phyloP scores from a whole-genome alignment of 2,329 filamentous ascomycete species.

The Colletotrichum tofieldiae region DNA sequence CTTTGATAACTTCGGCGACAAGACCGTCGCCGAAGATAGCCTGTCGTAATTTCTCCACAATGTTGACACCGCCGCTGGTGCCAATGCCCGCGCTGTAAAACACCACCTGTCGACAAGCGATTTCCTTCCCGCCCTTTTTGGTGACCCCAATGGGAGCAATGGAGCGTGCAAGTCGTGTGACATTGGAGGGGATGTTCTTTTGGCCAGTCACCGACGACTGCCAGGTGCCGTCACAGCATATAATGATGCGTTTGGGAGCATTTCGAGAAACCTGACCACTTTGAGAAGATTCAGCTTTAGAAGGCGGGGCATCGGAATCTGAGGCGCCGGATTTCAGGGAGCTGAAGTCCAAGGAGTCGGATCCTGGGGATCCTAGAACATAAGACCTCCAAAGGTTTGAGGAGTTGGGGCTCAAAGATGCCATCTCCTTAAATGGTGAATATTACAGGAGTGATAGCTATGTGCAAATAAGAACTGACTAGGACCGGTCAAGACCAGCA shows the following conservation, averaged over 20 bases:
- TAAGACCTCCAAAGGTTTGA: constrained; percentile 13
- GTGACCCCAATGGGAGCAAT: not conserved
- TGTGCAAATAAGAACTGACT: not conserved
- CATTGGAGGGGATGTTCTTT: constrained; percentile 29
- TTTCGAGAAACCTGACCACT: too few relatives aligned
- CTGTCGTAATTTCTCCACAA: not conserved
- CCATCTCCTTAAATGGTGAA: not conserved
- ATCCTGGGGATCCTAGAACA: not conserved
- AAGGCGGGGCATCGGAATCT: not conserved
- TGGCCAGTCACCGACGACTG: constrained; percentile 29
- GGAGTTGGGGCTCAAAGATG: not conserved
- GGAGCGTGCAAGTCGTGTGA: constrained; percentile 17
- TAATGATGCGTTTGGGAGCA: constrained; percentile 31
- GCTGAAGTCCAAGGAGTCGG: too few relatives aligned
- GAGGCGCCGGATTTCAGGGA: not conserved
- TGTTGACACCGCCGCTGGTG: not conserved
- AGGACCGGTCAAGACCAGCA: not conserved
- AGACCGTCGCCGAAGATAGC: constrained; percentile 22
- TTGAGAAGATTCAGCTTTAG: not conserved
- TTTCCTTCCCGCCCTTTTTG: not conserved
- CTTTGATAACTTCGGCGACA: constrained; percentile 47
- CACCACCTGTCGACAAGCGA: constrained; percentile 6
- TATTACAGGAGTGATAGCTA: too few relatives aligned
- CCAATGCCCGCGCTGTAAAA: constrained; percentile 18
- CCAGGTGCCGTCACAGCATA: constrained; percentile 38